These are phyloP conservation scores for Lagenidium giganteum DNA, from an alignment of 352 stramenopile species.

Conservation along the genomic window DNA sequence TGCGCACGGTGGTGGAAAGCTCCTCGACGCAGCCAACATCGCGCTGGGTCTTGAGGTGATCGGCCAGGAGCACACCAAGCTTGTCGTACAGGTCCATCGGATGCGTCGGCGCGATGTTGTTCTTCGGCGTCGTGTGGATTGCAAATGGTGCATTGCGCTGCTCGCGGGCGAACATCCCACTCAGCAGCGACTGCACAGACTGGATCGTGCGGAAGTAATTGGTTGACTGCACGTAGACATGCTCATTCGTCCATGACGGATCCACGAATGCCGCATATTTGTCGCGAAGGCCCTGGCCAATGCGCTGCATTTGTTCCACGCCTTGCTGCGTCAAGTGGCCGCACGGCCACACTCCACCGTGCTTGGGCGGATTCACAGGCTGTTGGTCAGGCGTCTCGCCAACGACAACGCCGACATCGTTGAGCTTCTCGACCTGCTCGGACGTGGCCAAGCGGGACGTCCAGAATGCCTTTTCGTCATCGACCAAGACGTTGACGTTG, in stretches of 20 bases:
- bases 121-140: slow-evolving; percentile 8
- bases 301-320: slow-evolving; percentile 7
- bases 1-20: slow-evolving; percentile 7
- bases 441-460: slow-evolving; percentile 6
- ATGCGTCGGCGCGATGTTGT: slow-evolving; percentile 5
- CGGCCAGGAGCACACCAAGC: slow-evolving; percentile 5
- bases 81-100: slow-evolving; percentile 13
- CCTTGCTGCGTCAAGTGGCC: slow-evolving; percentile 22
- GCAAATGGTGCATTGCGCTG: slow-evolving; percentile 1
- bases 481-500: slow-evolving; percentile 14
- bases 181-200: slow-evolving; percentile 12
- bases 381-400: slow-evolving; percentile 7
- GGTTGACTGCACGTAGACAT: slow-evolving; percentile 24
- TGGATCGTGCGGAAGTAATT: slow-evolving; percentile 21
- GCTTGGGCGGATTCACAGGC: slow-evolving; percentile 1
- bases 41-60: slow-evolving; percentile 6
- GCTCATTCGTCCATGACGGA: not conserved
- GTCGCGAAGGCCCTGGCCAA: slow-evolving; percentile 9
- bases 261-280: slow-evolving; percentile 9
- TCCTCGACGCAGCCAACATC: slow-evolving; percentile 6
- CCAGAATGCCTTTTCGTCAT: slow-evolving; percentile 23
- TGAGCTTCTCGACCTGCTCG: slow-evolving; percentile 17
- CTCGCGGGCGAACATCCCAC: slow-evolving; percentile 13
- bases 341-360: slow-evolving; percentile 11
- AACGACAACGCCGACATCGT: slow-evolving; percentile 7